These are phyloP conservation scores for Elaphomyces granulatus DNA, from an alignment of 495 filamentous ascomycete genomes.

Conservation along the genomic window DNA sequence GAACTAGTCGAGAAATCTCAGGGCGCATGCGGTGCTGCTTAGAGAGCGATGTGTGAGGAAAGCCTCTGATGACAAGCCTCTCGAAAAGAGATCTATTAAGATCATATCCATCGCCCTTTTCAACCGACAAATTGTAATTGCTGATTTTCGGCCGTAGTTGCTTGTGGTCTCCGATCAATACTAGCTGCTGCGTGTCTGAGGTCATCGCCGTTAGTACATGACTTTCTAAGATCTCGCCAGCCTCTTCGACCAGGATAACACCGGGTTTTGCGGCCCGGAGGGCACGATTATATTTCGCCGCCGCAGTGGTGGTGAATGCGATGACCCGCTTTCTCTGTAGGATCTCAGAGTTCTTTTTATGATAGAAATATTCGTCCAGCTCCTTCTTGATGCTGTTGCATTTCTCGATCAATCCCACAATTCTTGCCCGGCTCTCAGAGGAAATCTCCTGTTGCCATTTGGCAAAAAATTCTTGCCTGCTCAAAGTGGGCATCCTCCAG, in stretches of 20 bases:
- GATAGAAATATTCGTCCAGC: conserved; percentile 24
- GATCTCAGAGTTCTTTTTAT: conserved; percentile 30
- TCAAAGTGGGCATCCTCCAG: conserved; percentile 36
- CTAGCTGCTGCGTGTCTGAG: conserved; percentile 45
- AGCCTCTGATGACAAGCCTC: conserved; percentile 41
- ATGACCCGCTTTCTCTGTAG: conserved; percentile 48
- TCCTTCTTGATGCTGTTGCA: too few relatives aligned
- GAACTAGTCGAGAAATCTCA: conserved; percentile 50
- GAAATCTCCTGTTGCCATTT: conserved; percentile 38
- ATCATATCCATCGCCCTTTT: conserved; percentile 53
- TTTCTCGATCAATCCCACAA: conserved; percentile 28
- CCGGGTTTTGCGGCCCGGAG: conserved; percentile 37
- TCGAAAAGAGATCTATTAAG: conserved; percentile 64
- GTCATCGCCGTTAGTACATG: conserved; percentile 53
- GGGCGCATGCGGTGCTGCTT: conserved; percentile 61
- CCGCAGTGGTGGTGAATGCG: conserved; percentile 61
- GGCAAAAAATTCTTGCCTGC: conserved; percentile 19
- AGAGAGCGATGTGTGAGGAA: conserved; percentile 39
- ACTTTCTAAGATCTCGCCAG: conserved; percentile 63
- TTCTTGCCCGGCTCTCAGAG: conserved; percentile 30
- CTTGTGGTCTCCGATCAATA: conserved; percentile 66
- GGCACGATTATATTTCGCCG: conserved; percentile 45
- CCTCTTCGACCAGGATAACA: conserved; percentile 52
- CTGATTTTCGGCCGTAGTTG: conserved; percentile 62
- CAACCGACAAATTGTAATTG: conserved; percentile 47